phyloP scores from a whole-genome alignment of 768 basidiomycete species.

The Neoboletus brunneissimus region DNA sequence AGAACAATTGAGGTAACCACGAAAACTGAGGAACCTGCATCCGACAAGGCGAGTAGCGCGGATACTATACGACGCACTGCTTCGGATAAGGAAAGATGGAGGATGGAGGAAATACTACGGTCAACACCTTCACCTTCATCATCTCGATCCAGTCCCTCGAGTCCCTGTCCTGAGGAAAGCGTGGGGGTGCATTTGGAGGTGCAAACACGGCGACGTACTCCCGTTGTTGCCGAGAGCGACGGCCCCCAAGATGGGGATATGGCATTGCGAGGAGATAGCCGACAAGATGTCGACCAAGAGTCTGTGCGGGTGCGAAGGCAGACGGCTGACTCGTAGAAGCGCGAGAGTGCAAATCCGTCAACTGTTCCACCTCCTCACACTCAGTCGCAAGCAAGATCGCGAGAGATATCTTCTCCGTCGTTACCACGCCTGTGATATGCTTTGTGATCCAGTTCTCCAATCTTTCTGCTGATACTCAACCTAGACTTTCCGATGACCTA shows the following conservation, averaged over 20 bases:
- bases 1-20: not conserved
- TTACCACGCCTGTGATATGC: slow-evolving; percentile 2
- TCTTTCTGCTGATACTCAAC: not conserved
- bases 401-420: not conserved
- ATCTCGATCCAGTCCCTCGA: slow-evolving; percentile 1
- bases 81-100: slow-evolving; percentile 26
- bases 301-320: not conserved
- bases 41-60: not conserved
- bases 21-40: not conserved
- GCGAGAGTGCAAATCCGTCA: not conserved
- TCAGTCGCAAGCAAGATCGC: not conserved
- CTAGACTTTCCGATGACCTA: not conserved
- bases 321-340: not conserved
- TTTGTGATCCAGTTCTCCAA: not conserved
- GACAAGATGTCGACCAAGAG: not conserved
- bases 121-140: slow-evolving; percentile 5
- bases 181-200: not conserved
- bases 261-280: not conserved
- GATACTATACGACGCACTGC: slow-evolving; percentile 9
- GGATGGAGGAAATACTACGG: slow-evolving; percentile 27
- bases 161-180: not conserved
- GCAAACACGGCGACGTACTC: not conserved
- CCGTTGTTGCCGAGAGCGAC: not conserved
- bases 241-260: not conserved
- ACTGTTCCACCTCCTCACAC: not conserved